Evolutionary conservation across 176 grass and related monocot genomes (phyloP).

Genomic region (Leersia perrieri): DNA sequence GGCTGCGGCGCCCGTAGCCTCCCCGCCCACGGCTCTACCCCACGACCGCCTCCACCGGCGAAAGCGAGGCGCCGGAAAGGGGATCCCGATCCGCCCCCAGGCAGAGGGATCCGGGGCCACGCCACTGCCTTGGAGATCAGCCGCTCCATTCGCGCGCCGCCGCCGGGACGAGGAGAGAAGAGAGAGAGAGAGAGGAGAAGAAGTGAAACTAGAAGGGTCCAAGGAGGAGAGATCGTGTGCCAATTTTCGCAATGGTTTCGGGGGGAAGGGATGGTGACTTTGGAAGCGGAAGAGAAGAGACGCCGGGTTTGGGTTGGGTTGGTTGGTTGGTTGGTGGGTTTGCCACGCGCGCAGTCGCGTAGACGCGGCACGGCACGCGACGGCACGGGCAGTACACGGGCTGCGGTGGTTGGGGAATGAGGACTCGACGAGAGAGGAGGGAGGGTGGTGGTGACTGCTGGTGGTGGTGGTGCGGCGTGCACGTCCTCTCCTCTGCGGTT

Average conservation of each 20-base stretch:
- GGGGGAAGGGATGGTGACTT: background rate
- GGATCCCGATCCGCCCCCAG: slow-evolving; percentile 1
- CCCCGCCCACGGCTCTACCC: slow-evolving; percentile 18
- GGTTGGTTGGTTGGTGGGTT: background rate
- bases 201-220: background rate
- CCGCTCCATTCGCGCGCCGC: slow-evolving; percentile 50
- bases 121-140: slow-evolving; percentile 45
- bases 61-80: background rate
- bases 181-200: background rate
- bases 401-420: slow-evolving; percentile 3
- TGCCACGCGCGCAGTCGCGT: background rate
- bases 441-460: too few species aligned
- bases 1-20: background rate
- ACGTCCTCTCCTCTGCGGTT: background rate
- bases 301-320: background rate
- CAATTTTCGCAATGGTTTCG: slow-evolving; percentile 10
- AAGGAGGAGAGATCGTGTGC: background rate
- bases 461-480: slow-evolving; percentile 32
- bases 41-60: background rate
- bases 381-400: background rate
- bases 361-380: background rate
- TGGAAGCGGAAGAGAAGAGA: background rate
- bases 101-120: slow-evolving; percentile 20
- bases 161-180: background rate
- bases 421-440: background rate